Evolutionary conservation across 371 early-diverging fungal species (phyloP).

Genomic region (Lichtheimia corymbifera): DNA sequence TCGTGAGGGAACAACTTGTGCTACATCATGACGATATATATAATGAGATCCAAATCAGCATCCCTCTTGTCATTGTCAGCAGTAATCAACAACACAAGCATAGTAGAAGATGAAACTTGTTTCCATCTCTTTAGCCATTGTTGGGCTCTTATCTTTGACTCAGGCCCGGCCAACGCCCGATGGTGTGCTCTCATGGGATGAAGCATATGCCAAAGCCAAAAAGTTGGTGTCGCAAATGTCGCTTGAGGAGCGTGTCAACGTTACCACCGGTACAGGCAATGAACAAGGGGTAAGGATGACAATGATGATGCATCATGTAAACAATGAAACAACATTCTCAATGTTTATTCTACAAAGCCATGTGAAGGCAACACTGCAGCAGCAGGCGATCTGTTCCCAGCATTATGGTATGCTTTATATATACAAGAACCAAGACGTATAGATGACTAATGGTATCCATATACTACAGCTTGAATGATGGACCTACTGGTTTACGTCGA

Average conservation of each 20-base stretch:
- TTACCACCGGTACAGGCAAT: constrained; percentile 16
- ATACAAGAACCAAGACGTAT: too few relatives aligned
- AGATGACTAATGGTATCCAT: constrained; percentile 7
- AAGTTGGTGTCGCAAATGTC: constrained; percentile 20
- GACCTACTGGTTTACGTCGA: constrained; percentile 51
- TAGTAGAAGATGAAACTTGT: too few relatives aligned
- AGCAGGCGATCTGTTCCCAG: not conserved
- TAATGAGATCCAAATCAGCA: too few relatives aligned
- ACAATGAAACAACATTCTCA: too few relatives aligned
- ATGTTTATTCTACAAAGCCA: not conserved
- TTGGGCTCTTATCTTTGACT: too few relatives aligned
- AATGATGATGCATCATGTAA: too few relatives aligned
- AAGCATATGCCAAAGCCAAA: constrained; percentile 23
- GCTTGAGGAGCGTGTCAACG: constrained; percentile 21
- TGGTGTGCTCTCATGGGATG: constrained; percentile 20
- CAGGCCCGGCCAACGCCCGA: too few relatives aligned
- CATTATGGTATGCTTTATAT: not conserved
- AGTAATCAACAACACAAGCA: too few relatives aligned
- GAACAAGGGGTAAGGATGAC: constrained; percentile 2
- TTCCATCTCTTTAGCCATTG: too few relatives aligned
- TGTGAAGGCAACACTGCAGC: constrained; percentile 12
- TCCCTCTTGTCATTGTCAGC: too few relatives aligned
- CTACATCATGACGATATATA: too few relatives aligned
- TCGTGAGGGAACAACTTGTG: too few relatives aligned
- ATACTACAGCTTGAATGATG: constrained; percentile 42